Evolutionary conservation across 1,284 basidiomycete genomes (phyloP), one percentile per base, ranked within the genome.

Genomic region (Cryptococcus sp.): DNA sequence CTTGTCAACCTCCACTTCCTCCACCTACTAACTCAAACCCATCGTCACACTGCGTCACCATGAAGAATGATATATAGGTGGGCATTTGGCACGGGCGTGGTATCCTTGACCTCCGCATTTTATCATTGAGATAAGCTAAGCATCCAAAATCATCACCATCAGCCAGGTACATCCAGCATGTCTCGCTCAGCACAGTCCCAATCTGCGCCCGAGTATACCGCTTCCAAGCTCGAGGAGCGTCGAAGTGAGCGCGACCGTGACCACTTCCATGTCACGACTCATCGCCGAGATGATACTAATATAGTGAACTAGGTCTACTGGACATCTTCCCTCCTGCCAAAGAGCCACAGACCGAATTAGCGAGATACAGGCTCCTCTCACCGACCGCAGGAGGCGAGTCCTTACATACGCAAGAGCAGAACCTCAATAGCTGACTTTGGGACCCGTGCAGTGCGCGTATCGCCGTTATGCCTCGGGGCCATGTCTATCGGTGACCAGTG

Each of bases 401-500:
- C 27, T 30, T n/a, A n/a, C n/a, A n/a, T n/a, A n/a, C n/a, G 6
- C 15, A 5, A 52, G 19, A 42, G 16, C 16, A 19, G 19, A 16
- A 19, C 19, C 16, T 3, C 41, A 42, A 4, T 45, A 15, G 22
- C 42, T 45, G 42, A 45, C 13, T 5, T 8, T 5, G 5, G 11
- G 4, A 35, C 30, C 6, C 5, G 42, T 11, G 15, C 55, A 57
- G 64, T 71, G 25, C 63, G 73, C 42, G 83, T 84, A 41, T 83
- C 82, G 6, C 83, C 83, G 0, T 69, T 84, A 15, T 78, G 76
- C 58, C 74, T 84, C 8, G 83, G 83, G 15, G 81, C 78, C 15
- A 83, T 83, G 82, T 78, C 74, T 46, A 70, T 83, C 54, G 82
- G 82, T 19, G 72, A 80, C 55, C 76, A 79, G 47, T 81, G 80